phyloP scores from a whole-genome alignment of 2,329 filamentous ascomycete species.

The Aspergillus pseudoviridinutans region DNA sequence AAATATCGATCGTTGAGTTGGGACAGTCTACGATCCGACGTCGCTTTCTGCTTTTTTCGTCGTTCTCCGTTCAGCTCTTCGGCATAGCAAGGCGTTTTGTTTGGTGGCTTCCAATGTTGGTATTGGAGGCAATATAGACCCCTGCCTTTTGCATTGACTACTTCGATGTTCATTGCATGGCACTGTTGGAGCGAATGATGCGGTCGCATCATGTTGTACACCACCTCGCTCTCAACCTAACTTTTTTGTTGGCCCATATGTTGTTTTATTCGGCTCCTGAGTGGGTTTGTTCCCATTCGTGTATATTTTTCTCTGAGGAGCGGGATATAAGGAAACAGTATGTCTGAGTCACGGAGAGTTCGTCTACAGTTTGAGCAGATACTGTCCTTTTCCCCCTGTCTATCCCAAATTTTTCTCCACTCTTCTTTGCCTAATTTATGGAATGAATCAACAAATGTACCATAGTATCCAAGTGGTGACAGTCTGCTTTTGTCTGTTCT shows the following conservation, averaged over 20 bases:
- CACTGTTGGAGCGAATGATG: not conserved
- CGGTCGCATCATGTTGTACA: not conserved
- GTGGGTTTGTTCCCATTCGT: conserved; percentile 1
- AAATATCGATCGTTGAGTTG: not conserved
- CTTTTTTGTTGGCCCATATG: not conserved
- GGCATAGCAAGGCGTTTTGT: conserved; percentile 41
- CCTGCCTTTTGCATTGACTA: conserved; percentile 18
- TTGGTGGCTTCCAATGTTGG: conserved; percentile 22
- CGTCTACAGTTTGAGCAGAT: not conserved
- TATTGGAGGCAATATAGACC: conserved; percentile 17
- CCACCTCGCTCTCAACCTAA: not conserved
- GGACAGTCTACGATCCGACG: not conserved
- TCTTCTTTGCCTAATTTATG: conserved; percentile 8
- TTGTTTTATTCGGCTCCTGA: not conserved
- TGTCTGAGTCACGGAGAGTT: not conserved
- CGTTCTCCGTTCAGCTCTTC: conserved; percentile 22
- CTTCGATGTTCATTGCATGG: conserved; percentile 5
- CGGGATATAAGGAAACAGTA: not conserved
- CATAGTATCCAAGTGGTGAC: conserved; percentile 8
- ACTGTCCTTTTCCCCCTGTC: not conserved
- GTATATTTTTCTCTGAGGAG: conserved; percentile 8
- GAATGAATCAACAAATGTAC: conserved; percentile 13
- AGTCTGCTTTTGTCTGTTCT: conserved; percentile 1
- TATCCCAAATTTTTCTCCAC: conserved; percentile 17
- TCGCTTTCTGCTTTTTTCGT: conserved; percentile 4